These are phyloP conservation scores for Closterium sp. DNA, from an alignment of 139 green algal species.

Conservation along the genomic window DNA sequence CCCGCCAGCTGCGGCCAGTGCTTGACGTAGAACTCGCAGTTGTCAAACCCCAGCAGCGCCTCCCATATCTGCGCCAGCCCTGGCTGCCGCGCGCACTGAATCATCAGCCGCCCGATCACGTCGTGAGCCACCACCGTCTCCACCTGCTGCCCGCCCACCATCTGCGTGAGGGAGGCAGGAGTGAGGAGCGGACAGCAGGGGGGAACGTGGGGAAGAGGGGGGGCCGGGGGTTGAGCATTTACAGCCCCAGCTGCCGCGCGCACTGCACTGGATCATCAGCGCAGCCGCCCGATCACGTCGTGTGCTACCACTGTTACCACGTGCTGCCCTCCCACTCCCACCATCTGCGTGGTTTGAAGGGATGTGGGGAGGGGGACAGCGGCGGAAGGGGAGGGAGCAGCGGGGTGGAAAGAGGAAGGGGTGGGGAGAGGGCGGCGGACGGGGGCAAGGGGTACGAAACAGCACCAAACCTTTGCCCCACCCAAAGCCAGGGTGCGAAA, in stretches of 20 bases:
- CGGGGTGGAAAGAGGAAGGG: not conserved
- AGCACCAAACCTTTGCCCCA: too few relatives aligned
- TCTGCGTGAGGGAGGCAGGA: not conserved
- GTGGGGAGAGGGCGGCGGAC: too few relatives aligned
- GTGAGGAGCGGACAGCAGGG: not conserved
- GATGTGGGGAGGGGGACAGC: not conserved
- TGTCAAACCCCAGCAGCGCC: slow-evolving; percentile 63
- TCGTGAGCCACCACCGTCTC: slow-evolving; percentile 63
- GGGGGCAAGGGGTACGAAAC: too few relatives aligned
- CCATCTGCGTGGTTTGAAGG: not conserved
- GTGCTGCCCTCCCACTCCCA: slow-evolving; percentile 47
- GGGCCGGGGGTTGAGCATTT: too few relatives aligned
- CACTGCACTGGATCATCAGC: slow-evolving; percentile 68
- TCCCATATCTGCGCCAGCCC: slow-evolving; percentile 60
- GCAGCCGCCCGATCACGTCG: slow-evolving; percentile 59
- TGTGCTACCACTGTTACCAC: slow-evolving; percentile 61
- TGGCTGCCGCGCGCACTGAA: slow-evolving; percentile 60
- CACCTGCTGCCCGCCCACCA: slow-evolving; percentile 47
- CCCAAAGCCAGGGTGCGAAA: too few relatives aligned
- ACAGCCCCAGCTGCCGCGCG: slow-evolving; percentile 59
- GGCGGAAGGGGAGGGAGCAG: not conserved
- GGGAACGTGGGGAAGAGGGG: too few relatives aligned
- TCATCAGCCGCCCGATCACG: slow-evolving; percentile 65
- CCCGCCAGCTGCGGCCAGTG: slow-evolving; percentile 57
- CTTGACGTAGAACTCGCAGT: slow-evolving; percentile 64